A percentile compares a stretch with the other conserved stretches of the same genome.
These are phyloP conservation scores for Firmiana major DNA, from an alignment of 345 rosid genomes.

Conservation along the genomic window DNA sequence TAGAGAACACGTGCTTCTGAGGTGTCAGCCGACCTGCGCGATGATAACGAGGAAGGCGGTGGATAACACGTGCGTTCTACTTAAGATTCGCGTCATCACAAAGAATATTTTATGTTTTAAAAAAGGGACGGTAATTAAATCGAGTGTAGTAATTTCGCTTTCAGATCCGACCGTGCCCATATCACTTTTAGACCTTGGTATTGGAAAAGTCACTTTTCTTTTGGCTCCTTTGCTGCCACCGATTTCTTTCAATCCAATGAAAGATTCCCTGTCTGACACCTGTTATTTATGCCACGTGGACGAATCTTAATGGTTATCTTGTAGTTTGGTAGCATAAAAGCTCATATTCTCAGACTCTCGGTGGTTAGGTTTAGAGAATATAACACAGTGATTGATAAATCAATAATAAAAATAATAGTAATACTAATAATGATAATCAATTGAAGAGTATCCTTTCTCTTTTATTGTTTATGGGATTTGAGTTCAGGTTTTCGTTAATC, in stretches of 20 bases:
- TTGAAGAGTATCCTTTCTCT: too few relatives aligned
- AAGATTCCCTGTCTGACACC: conserved; percentile 11
- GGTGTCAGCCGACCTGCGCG: conserved; percentile 20
- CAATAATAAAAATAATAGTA: background rate
- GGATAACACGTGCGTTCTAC: conserved; percentile 21
- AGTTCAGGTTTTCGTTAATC: too few relatives aligned
- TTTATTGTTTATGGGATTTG: background rate
- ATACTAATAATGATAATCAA: too few relatives aligned
- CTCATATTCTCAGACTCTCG: background rate
- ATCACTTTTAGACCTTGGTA: background rate
- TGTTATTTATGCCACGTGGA: background rate
- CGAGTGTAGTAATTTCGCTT: background rate
- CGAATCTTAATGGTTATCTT: background rate
- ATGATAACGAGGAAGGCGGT: conserved; percentile 5
- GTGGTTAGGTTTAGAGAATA: background rate
- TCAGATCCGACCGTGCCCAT: background rate
- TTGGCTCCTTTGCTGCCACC: background rate
- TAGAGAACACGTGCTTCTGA: conserved; percentile 16
- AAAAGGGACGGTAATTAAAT: background rate
- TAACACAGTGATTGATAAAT: background rate
- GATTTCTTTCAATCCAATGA: background rate
- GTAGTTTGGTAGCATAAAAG: background rate
- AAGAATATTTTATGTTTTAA: background rate
- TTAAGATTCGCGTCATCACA: conserved; percentile 21
- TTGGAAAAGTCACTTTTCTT: background rate